phyloP scores from a whole-genome alignment of 2,329 filamentous ascomycete species.

The Aulographum hederae region DNA sequence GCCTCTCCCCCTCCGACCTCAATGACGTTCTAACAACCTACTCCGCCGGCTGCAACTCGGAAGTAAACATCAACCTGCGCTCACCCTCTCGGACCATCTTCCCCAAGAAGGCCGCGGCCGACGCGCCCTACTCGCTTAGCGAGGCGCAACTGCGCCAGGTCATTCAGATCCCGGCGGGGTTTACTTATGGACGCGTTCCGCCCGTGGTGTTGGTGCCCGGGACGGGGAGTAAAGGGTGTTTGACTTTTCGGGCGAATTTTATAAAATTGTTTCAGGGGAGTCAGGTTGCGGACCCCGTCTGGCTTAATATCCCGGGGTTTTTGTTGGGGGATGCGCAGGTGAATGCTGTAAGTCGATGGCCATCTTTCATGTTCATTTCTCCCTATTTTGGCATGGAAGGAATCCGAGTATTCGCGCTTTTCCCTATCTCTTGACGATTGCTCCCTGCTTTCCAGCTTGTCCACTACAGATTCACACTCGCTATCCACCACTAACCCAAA shows the following conservation, averaged over 20 bases:
- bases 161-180: constrained; percentile 32
- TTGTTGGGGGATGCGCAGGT: constrained; percentile 30
- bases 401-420: too few relatives aligned
- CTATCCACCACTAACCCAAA: too few relatives aligned
- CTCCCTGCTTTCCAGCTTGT: neutral
- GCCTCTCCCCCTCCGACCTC: too few relatives aligned
- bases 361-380: too few relatives aligned
- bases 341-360: too few relatives aligned
- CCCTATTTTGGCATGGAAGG: too few relatives aligned
- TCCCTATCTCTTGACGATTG: neutral
- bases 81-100: constrained; percentile 14
- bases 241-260: constrained; percentile 27
- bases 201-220: constrained; percentile 36
- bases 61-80: constrained; percentile 11
- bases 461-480: too few relatives aligned
- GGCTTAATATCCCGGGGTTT: constrained; percentile 34
- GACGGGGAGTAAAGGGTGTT: constrained; percentile 30
- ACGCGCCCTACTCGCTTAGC: constrained; percentile 30
- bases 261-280: constrained; percentile 27
- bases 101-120: constrained; percentile 17
- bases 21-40: neutral
- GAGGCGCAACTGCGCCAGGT: constrained; percentile 30
- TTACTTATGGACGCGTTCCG: constrained; percentile 26
- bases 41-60: constrained; percentile 2
- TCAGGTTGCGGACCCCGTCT: constrained; percentile 30